A percentile compares a stretch with the other conserved stretches of the same genome.
These are phyloP conservation scores for Psilocybe azurescens DNA, from an alignment of 768 basidiomycete genomes.

Conservation along the genomic window DNA sequence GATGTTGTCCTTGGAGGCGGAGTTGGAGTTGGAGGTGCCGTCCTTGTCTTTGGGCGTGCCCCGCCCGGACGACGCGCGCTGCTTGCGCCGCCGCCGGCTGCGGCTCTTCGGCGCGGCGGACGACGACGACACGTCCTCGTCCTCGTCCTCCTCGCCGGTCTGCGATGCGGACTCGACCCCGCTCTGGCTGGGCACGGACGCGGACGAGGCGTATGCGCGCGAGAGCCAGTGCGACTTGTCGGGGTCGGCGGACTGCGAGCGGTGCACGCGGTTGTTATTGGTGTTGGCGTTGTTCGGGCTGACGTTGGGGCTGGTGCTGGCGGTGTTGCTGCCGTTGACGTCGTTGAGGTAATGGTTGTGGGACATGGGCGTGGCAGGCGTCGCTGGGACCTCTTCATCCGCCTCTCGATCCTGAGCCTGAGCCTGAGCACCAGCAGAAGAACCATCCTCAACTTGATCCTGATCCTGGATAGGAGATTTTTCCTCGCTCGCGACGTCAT, in stretches of 20 bases:
- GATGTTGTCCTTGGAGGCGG: background rate
- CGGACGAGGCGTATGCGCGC: constrained; percentile 61
- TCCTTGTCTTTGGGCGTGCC: constrained; percentile 53
- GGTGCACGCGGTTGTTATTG: constrained; percentile 55
- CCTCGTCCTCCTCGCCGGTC: constrained; percentile 43
- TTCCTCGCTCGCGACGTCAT: constrained; percentile 5
- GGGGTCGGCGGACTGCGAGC: constrained; percentile 85
- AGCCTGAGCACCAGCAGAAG: background rate
- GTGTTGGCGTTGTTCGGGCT: too few relatives aligned
- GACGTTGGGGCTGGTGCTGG: too few relatives aligned
- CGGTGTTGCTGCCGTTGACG: background rate
- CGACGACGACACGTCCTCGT: constrained; percentile 68
- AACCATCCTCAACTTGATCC: constrained; percentile 15
- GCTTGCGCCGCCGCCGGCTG: constrained; percentile 25
- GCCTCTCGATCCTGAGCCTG: background rate
- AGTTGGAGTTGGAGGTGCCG: too few relatives aligned
- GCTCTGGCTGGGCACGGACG: constrained; percentile 53
- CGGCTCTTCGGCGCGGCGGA: constrained; percentile 41
- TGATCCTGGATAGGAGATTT: constrained; percentile 3
- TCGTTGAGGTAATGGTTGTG: background rate
- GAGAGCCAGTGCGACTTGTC: constrained; percentile 64
- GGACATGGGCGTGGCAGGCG: constrained; percentile 39
- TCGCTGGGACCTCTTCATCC: constrained; percentile 27
- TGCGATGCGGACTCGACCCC: constrained; percentile 53
- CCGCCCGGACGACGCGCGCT: constrained; percentile 26